These are phyloP conservation scores for Tetrastigma voinierianum DNA, from an alignment of 164 flowering plant genomes.

Conservation along the genomic window DNA sequence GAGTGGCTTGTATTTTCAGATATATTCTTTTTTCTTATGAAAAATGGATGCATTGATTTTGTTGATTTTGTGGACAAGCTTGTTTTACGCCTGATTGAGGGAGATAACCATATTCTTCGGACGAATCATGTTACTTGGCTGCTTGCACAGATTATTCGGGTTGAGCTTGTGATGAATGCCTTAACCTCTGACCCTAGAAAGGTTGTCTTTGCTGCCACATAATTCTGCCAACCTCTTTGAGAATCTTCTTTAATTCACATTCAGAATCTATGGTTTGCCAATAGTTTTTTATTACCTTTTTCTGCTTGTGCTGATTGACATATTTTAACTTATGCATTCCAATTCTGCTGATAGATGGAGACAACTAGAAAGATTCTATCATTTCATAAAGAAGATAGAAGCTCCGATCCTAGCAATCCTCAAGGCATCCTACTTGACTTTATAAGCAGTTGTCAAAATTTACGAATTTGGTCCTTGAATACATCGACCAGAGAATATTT, in stretches of 20 bases:
- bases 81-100: slow-evolving; percentile 57
- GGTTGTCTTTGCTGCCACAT: slow-evolving; percentile 38
- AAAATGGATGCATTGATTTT: slow-evolving; percentile 97
- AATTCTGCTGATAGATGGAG: slow-evolving; percentile 62
- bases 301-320: not conserved
- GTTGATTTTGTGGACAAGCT: slow-evolving; percentile 96
- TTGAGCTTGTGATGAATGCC: slow-evolving; percentile 89
- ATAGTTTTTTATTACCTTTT: not conserved
- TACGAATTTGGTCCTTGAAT: slow-evolving; percentile 93
- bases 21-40: slow-evolving; percentile 77
- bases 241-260: not conserved
- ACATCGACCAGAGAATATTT: slow-evolving; percentile 77
- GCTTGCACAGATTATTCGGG: slow-evolving; percentile 80
- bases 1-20: slow-evolving; percentile 98
- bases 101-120: slow-evolving; percentile 67
- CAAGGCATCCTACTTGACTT: slow-evolving; percentile 89
- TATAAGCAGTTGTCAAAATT: slow-evolving; percentile 90
- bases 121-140: slow-evolving; percentile 98
- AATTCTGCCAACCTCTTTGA: not conserved
- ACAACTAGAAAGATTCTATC: slow-evolving; percentile 84
- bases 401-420: slow-evolving; percentile 77
- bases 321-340: not conserved
- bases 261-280: not conserved
- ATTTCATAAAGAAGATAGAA: slow-evolving; percentile 89
- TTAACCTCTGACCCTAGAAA: slow-evolving; percentile 80